Evolutionary conservation across 1,139 yeast genomes (phyloP).

Genomic region (Yamadazyma pseudoaaseri): DNA sequence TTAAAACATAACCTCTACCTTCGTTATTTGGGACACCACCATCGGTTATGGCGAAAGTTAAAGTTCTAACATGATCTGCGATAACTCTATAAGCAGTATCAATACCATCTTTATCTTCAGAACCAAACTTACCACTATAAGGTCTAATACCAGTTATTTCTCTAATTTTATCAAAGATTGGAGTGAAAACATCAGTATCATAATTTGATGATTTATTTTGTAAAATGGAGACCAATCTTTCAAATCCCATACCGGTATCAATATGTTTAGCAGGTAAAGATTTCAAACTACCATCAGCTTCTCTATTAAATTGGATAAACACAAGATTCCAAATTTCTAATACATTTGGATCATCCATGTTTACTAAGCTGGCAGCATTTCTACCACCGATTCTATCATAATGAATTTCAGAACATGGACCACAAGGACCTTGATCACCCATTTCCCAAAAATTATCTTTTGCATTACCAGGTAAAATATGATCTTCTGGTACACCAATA

Average conservation of each 20-base stretch:
- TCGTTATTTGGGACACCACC: conserved; percentile 99
- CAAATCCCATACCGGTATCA: conserved; percentile 99
- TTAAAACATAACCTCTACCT: conserved; percentile 96
- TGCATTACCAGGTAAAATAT: conserved; percentile 86
- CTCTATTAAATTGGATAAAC: conserved; percentile 94
- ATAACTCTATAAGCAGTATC: conserved; percentile 98
- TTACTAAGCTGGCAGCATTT: conserved; percentile 86
- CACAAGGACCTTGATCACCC: conserved; percentile 99
- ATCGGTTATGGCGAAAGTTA: conserved; percentile 93
- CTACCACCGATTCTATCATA: conserved; percentile 98
- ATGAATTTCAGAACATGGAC: conserved; percentile 97
- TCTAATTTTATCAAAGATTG: conserved; percentile 79
- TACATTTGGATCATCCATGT: conserved; percentile 96
- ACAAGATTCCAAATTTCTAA: conserved; percentile 97
- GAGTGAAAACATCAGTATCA: conserved; percentile 95
- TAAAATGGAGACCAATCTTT: conserved; percentile 89
- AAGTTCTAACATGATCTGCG: conserved; percentile 97
- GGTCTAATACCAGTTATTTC: conserved; percentile 92
- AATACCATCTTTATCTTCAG: conserved; percentile 87
- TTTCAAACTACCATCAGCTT: conserved; percentile 77
- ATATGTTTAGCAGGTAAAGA: conserved; percentile 90
- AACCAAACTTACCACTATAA: conserved; percentile 89
- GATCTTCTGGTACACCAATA: conserved; percentile 89
- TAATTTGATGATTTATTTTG: conserved; percentile 90
- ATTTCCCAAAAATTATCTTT: conserved; percentile 98